Conservation (phyloP, 2,329 filamentous ascomycete genomes). For the Delphinella strobiligena region DNA sequence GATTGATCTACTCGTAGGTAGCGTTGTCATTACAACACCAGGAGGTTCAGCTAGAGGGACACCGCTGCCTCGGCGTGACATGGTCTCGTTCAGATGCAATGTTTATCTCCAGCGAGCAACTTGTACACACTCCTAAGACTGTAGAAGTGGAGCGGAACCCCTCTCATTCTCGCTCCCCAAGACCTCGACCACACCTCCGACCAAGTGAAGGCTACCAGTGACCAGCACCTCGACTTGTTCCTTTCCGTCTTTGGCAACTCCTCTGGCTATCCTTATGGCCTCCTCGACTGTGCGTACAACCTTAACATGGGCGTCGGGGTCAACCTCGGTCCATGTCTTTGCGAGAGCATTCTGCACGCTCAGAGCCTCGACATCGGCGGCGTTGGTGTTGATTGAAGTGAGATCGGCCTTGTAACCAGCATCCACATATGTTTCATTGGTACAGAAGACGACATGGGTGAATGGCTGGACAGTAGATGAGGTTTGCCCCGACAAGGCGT, state of each 20-base stretch:
- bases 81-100: no score
- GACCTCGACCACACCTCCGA: conserved; percentile 65
- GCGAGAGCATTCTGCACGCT: conserved; percentile 58
- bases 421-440: conserved; percentile 56
- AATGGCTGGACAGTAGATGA: conserved; percentile 36
- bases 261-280: conserved; percentile 48
- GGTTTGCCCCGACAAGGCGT: background rate
- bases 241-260: conserved; percentile 16
- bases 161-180: conserved; percentile 39
- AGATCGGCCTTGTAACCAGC: conserved; percentile 52
- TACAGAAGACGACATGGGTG: conserved; percentile 65
- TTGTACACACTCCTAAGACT: no score
- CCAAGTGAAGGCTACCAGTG: conserved; percentile 76
- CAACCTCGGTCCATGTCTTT: conserved; percentile 44
- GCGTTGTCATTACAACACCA: no score
- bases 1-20: no score
- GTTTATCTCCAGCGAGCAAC: no score
- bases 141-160: no score
- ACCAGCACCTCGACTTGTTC: conserved; percentile 46
- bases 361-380: conserved; percentile 44
- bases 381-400: conserved; percentile 49
- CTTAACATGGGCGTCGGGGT: conserved; percentile 40
- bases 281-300: conserved; percentile 57
- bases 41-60: no score
- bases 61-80: no score